Evolutionary conservation across 805 yeast species (phyloP), one percentile per base, ranked within the genome.

Genomic region (Maudiozyma saulgeensis): DNA sequence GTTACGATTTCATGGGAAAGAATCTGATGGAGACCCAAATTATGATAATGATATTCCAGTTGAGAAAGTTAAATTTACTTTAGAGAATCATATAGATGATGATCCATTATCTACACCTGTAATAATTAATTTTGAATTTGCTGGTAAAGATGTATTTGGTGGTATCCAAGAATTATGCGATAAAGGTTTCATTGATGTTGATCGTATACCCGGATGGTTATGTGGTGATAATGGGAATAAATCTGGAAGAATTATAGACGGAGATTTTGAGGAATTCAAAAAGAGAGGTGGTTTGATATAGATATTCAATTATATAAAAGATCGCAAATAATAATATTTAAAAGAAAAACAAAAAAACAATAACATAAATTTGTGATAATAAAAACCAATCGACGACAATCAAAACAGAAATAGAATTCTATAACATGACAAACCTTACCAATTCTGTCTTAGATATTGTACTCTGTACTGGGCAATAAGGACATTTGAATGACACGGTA

Each of bases 71-170:
- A 75, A 73, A 21, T 80, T 74, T 51, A 57, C 57, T 2, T 46
- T 53, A 7, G 34, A 47, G 51, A 9, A 49, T 18, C 66, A 52
- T 45, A n/a, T 41, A 13, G 18, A 23, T n/a, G 19, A 41, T 11
- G 25, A 41, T 9, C 31, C 31, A 15, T 26, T 41, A 41, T 11
- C 32, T 15, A 61, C 63, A 25, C 49, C 49, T 23, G 53, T 61
- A 7, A 56, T 57, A 15, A 48, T 69, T 3, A 56, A 53, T 25
- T 51, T 62, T 21, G 69, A 73, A 50, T 63, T 87, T 4, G 67
- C 73, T 3, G 96, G 96, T 1, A 71, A 69, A 18, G 95, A 87
- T 60, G 75, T 87, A 0, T 87, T 81, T 72, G 95, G 80, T 2
- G 96, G 96, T 0, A 58, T 87, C 38, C 88, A 84, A 62, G 82